Percentiles rank a stretch among this genome's conserved stretches.
phyloP scores from a whole-genome alignment of 176 grass and related monocot species.

The Stipa capillata region DNA sequence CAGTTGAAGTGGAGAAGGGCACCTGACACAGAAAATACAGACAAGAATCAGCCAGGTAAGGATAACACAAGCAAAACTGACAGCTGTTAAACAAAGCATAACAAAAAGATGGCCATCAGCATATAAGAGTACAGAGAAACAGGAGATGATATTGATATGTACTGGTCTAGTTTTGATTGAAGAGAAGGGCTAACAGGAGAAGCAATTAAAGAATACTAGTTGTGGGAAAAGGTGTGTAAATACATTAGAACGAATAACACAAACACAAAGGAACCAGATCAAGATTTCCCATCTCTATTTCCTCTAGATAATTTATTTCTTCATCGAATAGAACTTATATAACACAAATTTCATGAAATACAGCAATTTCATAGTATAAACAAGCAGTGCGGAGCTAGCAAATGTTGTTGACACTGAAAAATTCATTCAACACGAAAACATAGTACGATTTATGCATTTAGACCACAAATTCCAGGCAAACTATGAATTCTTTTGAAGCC shows the following conservation, averaged over 20 bases:
- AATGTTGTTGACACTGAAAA: neutral
- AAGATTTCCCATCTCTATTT: neutral
- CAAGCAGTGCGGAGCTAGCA: too few relatives aligned
- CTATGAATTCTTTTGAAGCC: neutral
- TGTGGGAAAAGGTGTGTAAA: neutral
- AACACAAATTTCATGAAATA: neutral
- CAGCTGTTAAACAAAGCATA: neutral
- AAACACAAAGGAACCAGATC: neutral
- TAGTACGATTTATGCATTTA: neutral
- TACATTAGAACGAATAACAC: neutral
- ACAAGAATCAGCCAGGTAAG: neutral
- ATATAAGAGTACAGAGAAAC: neutral
- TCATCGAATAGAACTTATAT: neutral
- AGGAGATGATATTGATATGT: too few relatives aligned
- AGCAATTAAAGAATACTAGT: neutral
- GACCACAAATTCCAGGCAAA: neutral
- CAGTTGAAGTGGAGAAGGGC: neutral
- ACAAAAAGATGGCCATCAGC: neutral
- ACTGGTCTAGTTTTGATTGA: neutral
- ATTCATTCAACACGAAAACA: neutral
- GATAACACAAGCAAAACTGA: neutral
- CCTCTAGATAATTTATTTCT: neutral
- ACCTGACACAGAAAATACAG: conserved; percentile 4
- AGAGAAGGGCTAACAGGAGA: neutral
- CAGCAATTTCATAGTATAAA: neutral